Base-by-base conservation (phyloP, 2,329 filamentous ascomycete genomes). In the Chaetomiaceae sp. region DNA sequence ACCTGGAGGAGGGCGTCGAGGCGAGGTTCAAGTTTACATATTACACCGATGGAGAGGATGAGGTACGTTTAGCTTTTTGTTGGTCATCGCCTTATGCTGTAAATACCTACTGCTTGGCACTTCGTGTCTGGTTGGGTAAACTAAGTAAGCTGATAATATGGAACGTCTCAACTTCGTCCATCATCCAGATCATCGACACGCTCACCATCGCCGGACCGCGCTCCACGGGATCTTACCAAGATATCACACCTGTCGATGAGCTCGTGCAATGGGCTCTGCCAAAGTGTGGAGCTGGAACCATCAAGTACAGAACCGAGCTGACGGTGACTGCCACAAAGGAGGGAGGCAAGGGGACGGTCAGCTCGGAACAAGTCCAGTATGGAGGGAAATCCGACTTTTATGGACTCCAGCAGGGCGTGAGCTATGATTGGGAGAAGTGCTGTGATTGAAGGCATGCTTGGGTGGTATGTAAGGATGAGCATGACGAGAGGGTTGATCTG, bases 391-490 rank as follows among this genome's bases (percentile, higher is more conserved):
- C n/a, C 10, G 38, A 25, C 20, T 48, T 14, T 16, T 52, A 52
- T 19, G 50, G 50, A 1, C n/a, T 39, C 4, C 50, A 52, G 38
- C 44, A 48, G 39, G 50, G 50, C 6, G 39, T 48, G 14, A 52
- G 50, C 39, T 52, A 52, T n/a, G 50, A 52, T 10, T 52, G 43
- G 43, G 44, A 48, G 21, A 48, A 48, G 31, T 52, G 50, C 25
- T n/a, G 16, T 17, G 39, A 31, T 34, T 47, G 38, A 16, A 10
- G 14, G 33, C 30, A 4, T 33, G 30, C 30, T 14, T n/a, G n/a
- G n/a, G n/a, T n/a, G n/a, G n/a, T n/a, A n/a, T n/a, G n/a, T n/a
- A n/a, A n/a, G n/a, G n/a, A n/a, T n/a, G n/a, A n/a, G n/a, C n/a
- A n/a, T n/a, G n/a, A n/a, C n/a, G n/a, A n/a, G n/a, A n/a, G n/a